Base-by-base conservation (phyloP, 2,329 filamentous ascomycete species). In the Cytospora piceicola region DNA sequence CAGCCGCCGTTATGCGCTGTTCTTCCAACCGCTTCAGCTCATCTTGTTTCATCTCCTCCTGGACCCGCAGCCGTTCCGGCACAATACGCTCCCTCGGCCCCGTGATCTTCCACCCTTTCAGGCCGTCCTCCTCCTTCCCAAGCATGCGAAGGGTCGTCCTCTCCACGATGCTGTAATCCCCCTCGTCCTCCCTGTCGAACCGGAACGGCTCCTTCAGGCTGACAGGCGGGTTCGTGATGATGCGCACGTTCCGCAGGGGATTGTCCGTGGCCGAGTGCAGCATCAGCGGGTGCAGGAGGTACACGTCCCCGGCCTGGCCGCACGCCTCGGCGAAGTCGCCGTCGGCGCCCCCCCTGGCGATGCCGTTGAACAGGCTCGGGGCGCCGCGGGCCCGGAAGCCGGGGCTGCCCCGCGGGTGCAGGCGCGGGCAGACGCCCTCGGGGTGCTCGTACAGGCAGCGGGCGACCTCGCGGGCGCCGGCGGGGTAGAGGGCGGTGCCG, bases 381-480 rank as follows among this genome's bases (percentile, higher is more conserved):
- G 46, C n/a, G n/a, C 8, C 12, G 4, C 77, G 77, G 0, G 78
- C 76, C 27, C 71, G 66, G 69, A 85, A 85, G 2, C 77, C 77
- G 0, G 79, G 77, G 52, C 86, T 78, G 12, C 79, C 80, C 0
- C 87, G 78, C 0, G 86, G 84, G 27, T 80, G 80, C 87, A 91
- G 90, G 36, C 83, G 82, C n/a, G 88, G 88, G 29, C 82, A 85
- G 24, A 90, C 85, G 1, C 89, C 89, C 67, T 86, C 84, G 0
- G 88, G 88, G 70, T 91, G 82, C 3, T 85, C 81, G 69, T 85
- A 80, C 71, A 84, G 83, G 70, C 88, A 83, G 64, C 78, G 77
- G 0, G 88, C 88, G 3, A 91, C 79, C 32, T 77, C 75, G 4
- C 81, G 79, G 58, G 90, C 86, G 0, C 83, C 87, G 60, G 83